Base-by-base conservation (phyloP, 2,329 filamentous ascomycete species). In the Amphichorda felina region DNA sequence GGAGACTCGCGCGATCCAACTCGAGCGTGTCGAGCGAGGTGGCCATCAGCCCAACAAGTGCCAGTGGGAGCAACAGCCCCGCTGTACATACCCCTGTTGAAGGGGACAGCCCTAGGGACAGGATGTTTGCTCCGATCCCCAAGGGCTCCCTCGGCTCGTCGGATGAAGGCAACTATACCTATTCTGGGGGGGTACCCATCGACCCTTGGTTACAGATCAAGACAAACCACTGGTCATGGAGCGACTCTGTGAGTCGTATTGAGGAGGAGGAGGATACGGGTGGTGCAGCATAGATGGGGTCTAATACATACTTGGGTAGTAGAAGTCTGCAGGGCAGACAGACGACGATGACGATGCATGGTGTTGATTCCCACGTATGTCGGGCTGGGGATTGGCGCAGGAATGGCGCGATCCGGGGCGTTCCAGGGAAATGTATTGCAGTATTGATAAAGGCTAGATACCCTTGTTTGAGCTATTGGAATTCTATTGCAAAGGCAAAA, bases 71-170 rank as follows among this genome's bases (percentile, higher is more conserved):
- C 37, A 52, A 49, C 25, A 54, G 50, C 11, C 55, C 56, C 32
- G 52, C 52, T 4, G 38, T 54, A 11, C 55, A 55, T 1, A 61
- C 59, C 3, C 60, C 59, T 4, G 53, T 53, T 11, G 59, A 63
- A 31, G 44, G 50, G 29, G 53, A 56, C 9, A 55, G 50, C 37
- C 52, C 54, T 7, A 43, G 47, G 14, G 53, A 53, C 8, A 46
- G 30, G 31, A 32, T 19, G 27, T 22, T 35, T 13, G n/a, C 37
- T 13, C 22, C 14, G 8, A 30, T 31, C 9, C 24, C 35, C 13
- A 30, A 30, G 13, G 35, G 14, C 21, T 14, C 33, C 2, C 38
- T 45, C 24, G 49, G 46, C 4, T 50, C 50, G 26, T 28, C 42
- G 9, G 16, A 8, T 8, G 53, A 57, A 14, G 44, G 40, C 22